Percentiles rank a stretch among this genome's conserved stretches.
These are phyloP conservation scores for Maudiozyma turicensis DNA, from an alignment of 805 yeast genomes.

Conservation along the genomic window DNA sequence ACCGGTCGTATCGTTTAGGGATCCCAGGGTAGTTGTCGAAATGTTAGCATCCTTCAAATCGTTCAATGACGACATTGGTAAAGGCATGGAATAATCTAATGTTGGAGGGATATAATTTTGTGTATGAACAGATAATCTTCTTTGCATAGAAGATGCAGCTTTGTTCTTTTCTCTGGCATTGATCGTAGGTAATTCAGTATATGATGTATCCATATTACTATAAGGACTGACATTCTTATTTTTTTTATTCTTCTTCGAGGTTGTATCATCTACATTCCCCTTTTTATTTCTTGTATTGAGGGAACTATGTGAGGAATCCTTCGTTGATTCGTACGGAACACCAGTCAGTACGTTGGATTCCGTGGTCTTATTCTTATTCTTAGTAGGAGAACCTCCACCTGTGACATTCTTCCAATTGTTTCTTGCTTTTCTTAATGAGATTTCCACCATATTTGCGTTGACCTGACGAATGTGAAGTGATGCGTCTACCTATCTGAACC, in stretches of 20 bases:
- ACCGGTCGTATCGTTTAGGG: not conserved
- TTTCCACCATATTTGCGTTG: conserved; percentile 23
- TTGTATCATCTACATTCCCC: not conserved
- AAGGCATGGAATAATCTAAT: conserved; percentile 23
- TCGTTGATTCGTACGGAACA: not conserved
- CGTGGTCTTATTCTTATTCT: not conserved
- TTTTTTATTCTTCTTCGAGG: conserved; percentile 3
- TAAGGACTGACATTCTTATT: conserved; percentile 6
- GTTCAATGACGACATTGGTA: conserved; percentile 10
- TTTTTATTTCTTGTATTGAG: not conserved
- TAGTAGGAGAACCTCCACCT: conserved; percentile 8
- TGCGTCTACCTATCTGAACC: not conserved
- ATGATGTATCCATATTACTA: conserved; percentile 4
- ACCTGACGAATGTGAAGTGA: not conserved
- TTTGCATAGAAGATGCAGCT: conserved; percentile 34
- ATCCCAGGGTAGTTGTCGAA: not conserved
- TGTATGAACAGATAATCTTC: conserved; percentile 36
- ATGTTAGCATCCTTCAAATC: not conserved
- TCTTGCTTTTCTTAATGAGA: conserved; percentile 27
- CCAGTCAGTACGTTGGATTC: conserved; percentile 4
- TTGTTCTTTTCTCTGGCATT: conserved; percentile 30
- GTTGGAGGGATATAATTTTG: conserved; percentile 23
- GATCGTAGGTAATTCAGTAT: conserved; percentile 25
- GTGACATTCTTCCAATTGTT: conserved; percentile 20
- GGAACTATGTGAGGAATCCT: not conserved